A percentile compares a stretch with the other conserved stretches of the same genome.
These are phyloP conservation scores for Pythium insidiosum DNA, from an alignment of 352 stramenopile species.

Conservation along the genomic window DNA sequence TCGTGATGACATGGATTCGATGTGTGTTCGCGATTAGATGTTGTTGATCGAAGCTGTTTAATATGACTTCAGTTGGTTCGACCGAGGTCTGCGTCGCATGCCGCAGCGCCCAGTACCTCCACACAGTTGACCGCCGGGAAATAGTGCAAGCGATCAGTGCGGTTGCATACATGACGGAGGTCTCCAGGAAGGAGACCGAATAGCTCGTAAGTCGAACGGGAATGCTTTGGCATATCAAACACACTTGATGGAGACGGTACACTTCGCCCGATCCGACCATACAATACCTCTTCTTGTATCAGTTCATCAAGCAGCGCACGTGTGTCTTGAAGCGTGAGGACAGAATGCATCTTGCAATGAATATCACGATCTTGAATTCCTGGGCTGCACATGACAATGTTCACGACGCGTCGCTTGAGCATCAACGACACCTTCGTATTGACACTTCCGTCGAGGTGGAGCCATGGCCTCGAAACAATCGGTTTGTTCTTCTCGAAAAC, in stretches of 20 bases:
- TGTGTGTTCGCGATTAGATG: not conserved
- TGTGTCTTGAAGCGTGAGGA: constrained; percentile 67
- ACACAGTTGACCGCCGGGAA: constrained; percentile 74
- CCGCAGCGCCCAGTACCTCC: constrained; percentile 51
- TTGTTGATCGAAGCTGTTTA: too few species aligned
- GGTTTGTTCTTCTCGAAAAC: constrained; percentile 52
- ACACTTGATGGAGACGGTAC: constrained; percentile 6
- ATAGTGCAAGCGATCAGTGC: constrained; percentile 49
- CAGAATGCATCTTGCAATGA: constrained; percentile 62
- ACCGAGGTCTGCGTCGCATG: constrained; percentile 40
- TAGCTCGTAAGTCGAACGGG: constrained; percentile 6
- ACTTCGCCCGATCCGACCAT: constrained; percentile 30
- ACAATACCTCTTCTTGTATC: constrained; percentile 47
- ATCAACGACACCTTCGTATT: constrained; percentile 46
- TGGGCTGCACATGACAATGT: constrained; percentile 68
- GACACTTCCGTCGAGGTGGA: constrained; percentile 57
- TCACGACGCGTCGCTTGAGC: constrained; percentile 74
- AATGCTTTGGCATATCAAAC: constrained; percentile 10
- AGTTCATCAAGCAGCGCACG: constrained; percentile 61
- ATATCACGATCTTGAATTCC: constrained; percentile 53
- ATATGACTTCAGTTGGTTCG: constrained; percentile 7
- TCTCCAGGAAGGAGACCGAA: constrained; percentile 27
- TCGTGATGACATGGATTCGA: constrained; percentile 7
- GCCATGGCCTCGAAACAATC: constrained; percentile 58
- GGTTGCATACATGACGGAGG: constrained; percentile 38